Evolutionary conservation across 306 rosid genomes (phyloP).

Genomic region (Malus orientalis): DNA sequence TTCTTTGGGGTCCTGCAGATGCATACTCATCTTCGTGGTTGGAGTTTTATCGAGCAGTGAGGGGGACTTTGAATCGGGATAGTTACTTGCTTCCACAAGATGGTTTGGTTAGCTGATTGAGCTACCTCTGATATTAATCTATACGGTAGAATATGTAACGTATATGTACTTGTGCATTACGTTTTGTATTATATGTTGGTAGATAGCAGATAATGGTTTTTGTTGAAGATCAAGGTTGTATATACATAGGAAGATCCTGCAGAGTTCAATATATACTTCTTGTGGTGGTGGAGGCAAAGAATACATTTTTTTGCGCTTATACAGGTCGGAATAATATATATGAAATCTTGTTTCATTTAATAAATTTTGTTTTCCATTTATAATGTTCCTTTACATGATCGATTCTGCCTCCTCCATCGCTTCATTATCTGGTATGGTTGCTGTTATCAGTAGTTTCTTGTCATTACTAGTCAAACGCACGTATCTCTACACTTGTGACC

Average conservation of each 20-base stretch:
- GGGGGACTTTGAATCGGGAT: slow-evolving; percentile 53
- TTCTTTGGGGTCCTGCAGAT: slow-evolving; percentile 59
- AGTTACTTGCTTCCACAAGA: slow-evolving; percentile 50
- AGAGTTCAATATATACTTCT: slow-evolving; percentile 30
- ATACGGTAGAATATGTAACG: slow-evolving; percentile 20
- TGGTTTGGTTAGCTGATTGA: slow-evolving; percentile 45
- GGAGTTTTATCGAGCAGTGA: slow-evolving; percentile 62
- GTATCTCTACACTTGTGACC: background rate
- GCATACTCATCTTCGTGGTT: slow-evolving; percentile 69
- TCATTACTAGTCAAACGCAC: background rate
- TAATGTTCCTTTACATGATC: slow-evolving; percentile 11
- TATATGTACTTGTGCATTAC: slow-evolving; percentile 13
- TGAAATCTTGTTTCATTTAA: slow-evolving; percentile 19
- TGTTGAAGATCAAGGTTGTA: slow-evolving; percentile 39
- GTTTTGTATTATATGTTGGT: slow-evolving; percentile 18
- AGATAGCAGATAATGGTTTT: slow-evolving; percentile 25
- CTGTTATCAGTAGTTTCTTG: background rate
- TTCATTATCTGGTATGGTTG: background rate
- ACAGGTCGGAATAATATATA: slow-evolving; percentile 31
- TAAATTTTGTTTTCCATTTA: slow-evolving; percentile 11
- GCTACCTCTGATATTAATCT: slow-evolving; percentile 23
- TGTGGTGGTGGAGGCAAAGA: slow-evolving; percentile 34
- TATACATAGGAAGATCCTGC: slow-evolving; percentile 38
- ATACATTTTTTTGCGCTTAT: slow-evolving; percentile 36
- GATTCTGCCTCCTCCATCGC: background rate